phyloP scores from a whole-genome alignment of 805 yeast genomes.

The Cyberlindnera maritima region DNA sequence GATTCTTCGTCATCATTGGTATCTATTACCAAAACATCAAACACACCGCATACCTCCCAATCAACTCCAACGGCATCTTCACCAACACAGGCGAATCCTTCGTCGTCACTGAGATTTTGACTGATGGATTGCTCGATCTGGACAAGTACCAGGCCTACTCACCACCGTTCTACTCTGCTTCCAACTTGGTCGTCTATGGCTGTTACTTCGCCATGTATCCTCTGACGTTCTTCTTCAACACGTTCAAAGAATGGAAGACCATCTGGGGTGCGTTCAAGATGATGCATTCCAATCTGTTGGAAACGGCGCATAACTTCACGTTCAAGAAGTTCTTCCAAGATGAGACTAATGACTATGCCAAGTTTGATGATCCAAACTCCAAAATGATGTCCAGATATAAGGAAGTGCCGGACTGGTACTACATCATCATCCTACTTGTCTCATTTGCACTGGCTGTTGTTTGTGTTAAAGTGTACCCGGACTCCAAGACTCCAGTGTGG shows the following conservation, averaged over 20 bases:
- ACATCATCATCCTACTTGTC: no score
- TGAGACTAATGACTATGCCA: not conserved
- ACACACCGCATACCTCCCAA: conserved; percentile 38
- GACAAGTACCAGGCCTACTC: conserved; percentile 50
- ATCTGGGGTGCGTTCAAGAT: not conserved
- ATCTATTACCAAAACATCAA: conserved; percentile 40
- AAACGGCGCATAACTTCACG: not conserved
- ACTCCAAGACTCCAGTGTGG: not conserved
- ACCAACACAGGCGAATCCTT: conserved; percentile 49
- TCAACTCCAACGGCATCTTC: conserved; percentile 49
- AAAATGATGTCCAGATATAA: not conserved
- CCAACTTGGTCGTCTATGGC: conserved; percentile 56
- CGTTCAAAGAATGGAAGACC: conserved; percentile 43
- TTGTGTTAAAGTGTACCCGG: not conserved
- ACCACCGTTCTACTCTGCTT: conserved; percentile 66
- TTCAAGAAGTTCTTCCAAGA: not conserved
- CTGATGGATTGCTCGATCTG: conserved; percentile 45
- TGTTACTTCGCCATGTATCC: conserved; percentile 46
- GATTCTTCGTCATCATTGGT: conserved; percentile 34
- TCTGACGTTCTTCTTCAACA: conserved; percentile 46
- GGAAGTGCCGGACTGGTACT: not conserved
- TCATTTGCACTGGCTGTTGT: conserved; percentile 39
- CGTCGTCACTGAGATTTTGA: conserved; percentile 44
- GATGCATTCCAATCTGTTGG: not conserved
- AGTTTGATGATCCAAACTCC: not conserved